These are phyloP conservation scores for Termitomyces sp. DNA, from an alignment of 768 basidiomycete species.

Conservation along the genomic window DNA sequence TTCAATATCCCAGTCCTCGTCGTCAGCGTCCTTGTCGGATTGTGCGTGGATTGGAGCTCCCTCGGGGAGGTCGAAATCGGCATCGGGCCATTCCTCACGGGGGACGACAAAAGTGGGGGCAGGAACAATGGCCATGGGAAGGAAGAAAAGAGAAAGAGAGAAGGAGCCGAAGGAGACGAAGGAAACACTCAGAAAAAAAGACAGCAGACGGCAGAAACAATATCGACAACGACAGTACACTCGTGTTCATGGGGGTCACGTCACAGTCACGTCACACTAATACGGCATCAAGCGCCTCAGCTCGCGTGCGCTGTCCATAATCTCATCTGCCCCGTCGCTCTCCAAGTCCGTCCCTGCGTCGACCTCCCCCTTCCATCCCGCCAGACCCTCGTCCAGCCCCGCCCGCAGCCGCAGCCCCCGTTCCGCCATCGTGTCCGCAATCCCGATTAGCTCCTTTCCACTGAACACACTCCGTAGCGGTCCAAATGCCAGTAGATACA, in stretches of 20 bases:
- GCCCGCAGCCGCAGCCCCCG: constrained; percentile 60
- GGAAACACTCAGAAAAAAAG: neutral
- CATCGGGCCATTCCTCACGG: constrained; percentile 83
- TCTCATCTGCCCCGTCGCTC: constrained; percentile 45
- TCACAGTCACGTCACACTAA: constrained; percentile 27
- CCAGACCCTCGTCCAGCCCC: constrained; percentile 56
- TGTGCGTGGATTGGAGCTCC: constrained; percentile 62
- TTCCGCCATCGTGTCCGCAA: constrained; percentile 77
- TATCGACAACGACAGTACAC: constrained; percentile 16
- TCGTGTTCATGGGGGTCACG: constrained; percentile 25
- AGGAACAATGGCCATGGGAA: constrained; percentile 53
- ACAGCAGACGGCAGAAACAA: neutral
- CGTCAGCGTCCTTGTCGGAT: constrained; percentile 61
- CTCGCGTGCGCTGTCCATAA: constrained; percentile 58
- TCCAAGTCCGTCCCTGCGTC: constrained; percentile 27
- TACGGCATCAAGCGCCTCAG: constrained; percentile 63
- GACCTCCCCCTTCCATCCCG: constrained; percentile 36
- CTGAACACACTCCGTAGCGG: constrained; percentile 62
- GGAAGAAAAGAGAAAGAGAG: constrained; percentile 13
- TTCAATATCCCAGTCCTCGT: constrained; percentile 80
- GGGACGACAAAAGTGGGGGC: constrained; percentile 49
- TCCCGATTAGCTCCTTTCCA: constrained; percentile 50
- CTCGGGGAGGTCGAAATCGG: constrained; percentile 83
- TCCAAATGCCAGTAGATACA: constrained; percentile 78
- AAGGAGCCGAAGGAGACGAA: neutral